Percentiles rank a stretch among this genome's conserved stretches.
phyloP scores from a whole-genome alignment of 257 asterid genomes.

The Plantago major region DNA sequence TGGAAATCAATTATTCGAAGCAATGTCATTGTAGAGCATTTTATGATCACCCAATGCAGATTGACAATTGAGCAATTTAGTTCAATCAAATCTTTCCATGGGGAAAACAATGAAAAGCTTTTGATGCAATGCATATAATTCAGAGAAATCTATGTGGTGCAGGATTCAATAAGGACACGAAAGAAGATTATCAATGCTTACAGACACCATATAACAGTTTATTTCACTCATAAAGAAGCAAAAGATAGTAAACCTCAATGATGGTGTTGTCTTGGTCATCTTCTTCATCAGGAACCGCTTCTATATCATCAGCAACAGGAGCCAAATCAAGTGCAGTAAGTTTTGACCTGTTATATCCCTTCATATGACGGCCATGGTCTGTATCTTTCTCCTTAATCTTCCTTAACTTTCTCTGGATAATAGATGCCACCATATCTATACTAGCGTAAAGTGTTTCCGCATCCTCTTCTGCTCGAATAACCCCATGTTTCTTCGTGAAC shows the following conservation, averaged over 20 bases:
- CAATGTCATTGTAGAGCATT: neutral
- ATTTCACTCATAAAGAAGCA: neutral
- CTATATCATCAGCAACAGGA: conserved; percentile 34
- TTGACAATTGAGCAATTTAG: neutral
- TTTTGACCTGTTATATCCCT: conserved; percentile 66
- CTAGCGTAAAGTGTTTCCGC: conserved; percentile 72
- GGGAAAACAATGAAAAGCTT: neutral
- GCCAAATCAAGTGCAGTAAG: conserved; percentile 47
- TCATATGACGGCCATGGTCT: conserved; percentile 92
- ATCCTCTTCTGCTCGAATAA: conserved; percentile 83
- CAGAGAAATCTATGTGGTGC: neutral
- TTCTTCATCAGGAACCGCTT: conserved; percentile 32
- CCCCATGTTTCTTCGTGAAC: conserved; percentile 91
- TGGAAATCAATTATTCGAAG: neutral
- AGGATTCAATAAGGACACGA: too few relatives aligned
- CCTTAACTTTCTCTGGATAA: conserved; percentile 79
- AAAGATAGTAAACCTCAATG: conserved; percentile 45
- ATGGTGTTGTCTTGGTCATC: conserved; percentile 38
- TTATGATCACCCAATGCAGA: neutral
- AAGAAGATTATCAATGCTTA: too few relatives aligned
- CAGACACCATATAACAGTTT: too few relatives aligned
- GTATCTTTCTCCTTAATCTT: conserved; percentile 96
- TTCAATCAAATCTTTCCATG: neutral
- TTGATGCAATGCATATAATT: neutral
- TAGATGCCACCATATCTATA: conserved; percentile 74